Conservation (phyloP, 371 early-diverging fungal species). For the Saksenaea vasiformis region DNA sequence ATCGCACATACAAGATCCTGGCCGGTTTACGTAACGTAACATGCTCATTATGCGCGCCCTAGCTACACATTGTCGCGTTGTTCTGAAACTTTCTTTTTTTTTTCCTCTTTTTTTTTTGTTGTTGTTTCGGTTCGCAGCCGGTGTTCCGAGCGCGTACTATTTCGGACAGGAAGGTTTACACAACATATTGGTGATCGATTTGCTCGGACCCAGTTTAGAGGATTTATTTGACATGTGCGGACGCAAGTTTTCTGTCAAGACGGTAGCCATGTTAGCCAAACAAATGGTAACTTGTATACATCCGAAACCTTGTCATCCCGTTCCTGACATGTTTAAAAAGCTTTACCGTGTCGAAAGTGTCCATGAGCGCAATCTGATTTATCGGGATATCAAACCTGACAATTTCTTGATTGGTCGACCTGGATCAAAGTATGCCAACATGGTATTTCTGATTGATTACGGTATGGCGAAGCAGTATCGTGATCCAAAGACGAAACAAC, state of each 20-base stretch:
- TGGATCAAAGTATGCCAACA: constrained; percentile 47
- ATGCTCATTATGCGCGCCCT: constrained; percentile 50
- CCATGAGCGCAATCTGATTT: constrained; percentile 93
- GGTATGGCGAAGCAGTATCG: constrained; percentile 92
- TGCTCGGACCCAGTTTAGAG: constrained; percentile 92
- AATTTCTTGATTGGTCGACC: constrained; percentile 91
- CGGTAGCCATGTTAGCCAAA: constrained; percentile 92
- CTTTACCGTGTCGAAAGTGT: constrained; percentile 87
- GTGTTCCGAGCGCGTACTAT: constrained; percentile 85
- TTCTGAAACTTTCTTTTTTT: neutral
- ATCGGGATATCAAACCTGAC: constrained; percentile 99
- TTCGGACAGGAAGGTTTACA: constrained; percentile 93
- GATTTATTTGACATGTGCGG: constrained; percentile 93
- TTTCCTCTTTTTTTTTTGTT: neutral
- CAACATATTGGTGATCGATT: constrained; percentile 91
- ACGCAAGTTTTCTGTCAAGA: constrained; percentile 87
- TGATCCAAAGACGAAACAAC: constrained; percentile 80
- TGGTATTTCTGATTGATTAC: constrained; percentile 80
- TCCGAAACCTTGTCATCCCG: neutral
- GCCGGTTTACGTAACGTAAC: constrained; percentile 64
- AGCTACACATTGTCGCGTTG: constrained; percentile 12
- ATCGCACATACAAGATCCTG: constrained; percentile 87
- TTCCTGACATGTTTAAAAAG: constrained; percentile 31
- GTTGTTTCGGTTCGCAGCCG: constrained; percentile 55
- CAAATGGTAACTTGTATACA: constrained; percentile 73